A percentile compares a stretch with the other conserved stretches of the same genome.
Evolutionary conservation across 768 basidiomycete species (phyloP).

Genomic region (Terana coerulea): DNA sequence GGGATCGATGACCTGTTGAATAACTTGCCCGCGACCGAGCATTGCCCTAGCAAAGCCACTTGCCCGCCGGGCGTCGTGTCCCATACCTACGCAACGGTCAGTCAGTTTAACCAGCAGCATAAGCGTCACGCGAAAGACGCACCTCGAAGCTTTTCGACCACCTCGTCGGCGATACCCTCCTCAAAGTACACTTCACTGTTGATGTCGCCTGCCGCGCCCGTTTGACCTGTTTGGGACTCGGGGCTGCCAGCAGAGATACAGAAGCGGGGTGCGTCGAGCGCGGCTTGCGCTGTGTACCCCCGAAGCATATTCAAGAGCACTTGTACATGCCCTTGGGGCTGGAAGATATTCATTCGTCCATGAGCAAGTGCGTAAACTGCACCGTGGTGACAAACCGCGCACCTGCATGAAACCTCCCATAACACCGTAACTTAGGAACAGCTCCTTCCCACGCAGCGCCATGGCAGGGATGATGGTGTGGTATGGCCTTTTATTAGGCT

Average conservation of each 20-base stretch:
- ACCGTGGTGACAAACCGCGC: not conserved
- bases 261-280: conserved; percentile 92
- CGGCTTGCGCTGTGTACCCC: conserved; percentile 83
- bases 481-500: conserved; percentile 81
- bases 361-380: not conserved
- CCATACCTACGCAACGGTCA: conserved; percentile 58
- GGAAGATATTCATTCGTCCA: not conserved
- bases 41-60: conserved; percentile 56
- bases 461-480: conserved; percentile 95
- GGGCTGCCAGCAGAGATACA: conserved; percentile 88
- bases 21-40: conserved; percentile 87
- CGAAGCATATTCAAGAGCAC: conserved; percentile 88
- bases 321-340: conserved; percentile 97
- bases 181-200: conserved; percentile 90
- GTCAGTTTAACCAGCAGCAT: not conserved
- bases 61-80: conserved; percentile 72
- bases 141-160: conserved; percentile 68
- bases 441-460: conserved; percentile 70
- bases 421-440: conserved; percentile 87
- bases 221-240: conserved; percentile 44
- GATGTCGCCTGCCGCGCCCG: conserved; percentile 53
- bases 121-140: not conserved
- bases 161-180: conserved; percentile 66
- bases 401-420: conserved; percentile 94
- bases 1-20: conserved; percentile 68